A percentile compares a stretch with the other conserved stretches of the same genome.
phyloP scores from a whole-genome alignment of 2,329 filamentous ascomycete species.

The Fusarium duplospermum region DNA sequence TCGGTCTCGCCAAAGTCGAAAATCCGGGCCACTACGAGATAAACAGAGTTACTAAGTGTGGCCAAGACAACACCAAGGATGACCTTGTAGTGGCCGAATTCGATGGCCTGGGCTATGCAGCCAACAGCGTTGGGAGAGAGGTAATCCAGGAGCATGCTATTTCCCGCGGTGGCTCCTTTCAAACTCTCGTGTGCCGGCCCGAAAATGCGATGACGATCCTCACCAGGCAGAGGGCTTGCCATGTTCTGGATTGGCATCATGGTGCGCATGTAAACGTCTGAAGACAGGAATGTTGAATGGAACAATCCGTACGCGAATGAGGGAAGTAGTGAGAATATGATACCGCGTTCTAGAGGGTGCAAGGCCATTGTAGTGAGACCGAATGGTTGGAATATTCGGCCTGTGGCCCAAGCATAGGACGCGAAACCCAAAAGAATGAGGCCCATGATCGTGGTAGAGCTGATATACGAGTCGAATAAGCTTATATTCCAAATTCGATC shows the following conservation, averaged over 20 bases:
- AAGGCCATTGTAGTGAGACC: no score
- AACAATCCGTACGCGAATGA: background rate
- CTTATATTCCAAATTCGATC: background rate
- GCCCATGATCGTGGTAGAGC: background rate
- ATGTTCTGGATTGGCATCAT: background rate
- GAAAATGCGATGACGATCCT: background rate
- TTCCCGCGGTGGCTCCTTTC: background rate
- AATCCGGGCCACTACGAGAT: background rate
- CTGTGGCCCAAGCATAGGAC: background rate
- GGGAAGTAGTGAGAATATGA: background rate
- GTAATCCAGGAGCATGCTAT: background rate
- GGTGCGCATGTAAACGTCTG: background rate
- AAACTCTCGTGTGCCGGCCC: background rate
- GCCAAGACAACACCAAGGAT: background rate
- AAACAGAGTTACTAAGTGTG: background rate
- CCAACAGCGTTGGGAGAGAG: background rate
- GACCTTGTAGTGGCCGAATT: background rate
- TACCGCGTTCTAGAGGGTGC: background rate
- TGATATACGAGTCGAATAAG: background rate
- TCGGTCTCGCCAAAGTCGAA: background rate
- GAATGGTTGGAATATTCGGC: background rate
- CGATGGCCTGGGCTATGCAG: background rate
- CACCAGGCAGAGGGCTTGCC: background rate
- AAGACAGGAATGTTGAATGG: background rate
- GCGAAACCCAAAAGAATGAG: background rate